phyloP scores from a whole-genome alignment of 371 early-diverging fungal genomes.

The Rhizomucor pusillus region DNA sequence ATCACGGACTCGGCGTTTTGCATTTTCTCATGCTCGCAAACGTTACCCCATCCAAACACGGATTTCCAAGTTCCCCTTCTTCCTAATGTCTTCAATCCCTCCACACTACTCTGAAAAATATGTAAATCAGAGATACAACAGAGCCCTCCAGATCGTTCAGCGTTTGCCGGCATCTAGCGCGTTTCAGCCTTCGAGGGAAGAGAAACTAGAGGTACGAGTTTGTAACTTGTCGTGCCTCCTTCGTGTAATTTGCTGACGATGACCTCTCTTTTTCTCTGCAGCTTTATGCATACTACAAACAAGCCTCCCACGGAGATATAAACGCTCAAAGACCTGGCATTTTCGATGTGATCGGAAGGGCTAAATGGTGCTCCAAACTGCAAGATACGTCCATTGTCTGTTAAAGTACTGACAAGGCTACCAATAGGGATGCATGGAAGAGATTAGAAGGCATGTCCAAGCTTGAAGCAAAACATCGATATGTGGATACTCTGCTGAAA shows the following conservation, averaged over 20 bases:
- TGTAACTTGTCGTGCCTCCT: too few relatives aligned
- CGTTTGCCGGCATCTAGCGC: slow-evolving; percentile 40
- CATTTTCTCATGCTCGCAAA: too few relatives aligned
- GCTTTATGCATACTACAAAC: slow-evolving; percentile 50
- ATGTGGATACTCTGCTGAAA: slow-evolving; percentile 24
- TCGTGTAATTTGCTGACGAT: too few relatives aligned
- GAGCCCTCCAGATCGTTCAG: slow-evolving; percentile 41
- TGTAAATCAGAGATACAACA: slow-evolving; percentile 33
- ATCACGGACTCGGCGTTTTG: too few relatives aligned
- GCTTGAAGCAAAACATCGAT: slow-evolving; percentile 24
- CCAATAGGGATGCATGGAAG: slow-evolving; percentile 34
- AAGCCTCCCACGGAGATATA: slow-evolving; percentile 41
- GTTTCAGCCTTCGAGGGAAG: slow-evolving; percentile 47
- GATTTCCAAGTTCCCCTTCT: background rate
- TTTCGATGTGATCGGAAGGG: slow-evolving; percentile 48
- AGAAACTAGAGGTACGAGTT: slow-evolving; percentile 46
- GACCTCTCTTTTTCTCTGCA: too few relatives aligned
- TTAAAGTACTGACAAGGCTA: too few relatives aligned
- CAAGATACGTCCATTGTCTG: background rate
- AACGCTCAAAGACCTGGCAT: slow-evolving; percentile 41
- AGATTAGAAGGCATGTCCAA: slow-evolving; percentile 19
- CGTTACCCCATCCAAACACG: too few relatives aligned
- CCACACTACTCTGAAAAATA: slow-evolving; percentile 32
- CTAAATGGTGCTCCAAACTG: slow-evolving; percentile 35
- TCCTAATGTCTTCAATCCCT: slow-evolving; percentile 24